Conservation (phyloP, 1,284 basidiomycete species). For the Pyrrhoderma lamaoense region DNA sequence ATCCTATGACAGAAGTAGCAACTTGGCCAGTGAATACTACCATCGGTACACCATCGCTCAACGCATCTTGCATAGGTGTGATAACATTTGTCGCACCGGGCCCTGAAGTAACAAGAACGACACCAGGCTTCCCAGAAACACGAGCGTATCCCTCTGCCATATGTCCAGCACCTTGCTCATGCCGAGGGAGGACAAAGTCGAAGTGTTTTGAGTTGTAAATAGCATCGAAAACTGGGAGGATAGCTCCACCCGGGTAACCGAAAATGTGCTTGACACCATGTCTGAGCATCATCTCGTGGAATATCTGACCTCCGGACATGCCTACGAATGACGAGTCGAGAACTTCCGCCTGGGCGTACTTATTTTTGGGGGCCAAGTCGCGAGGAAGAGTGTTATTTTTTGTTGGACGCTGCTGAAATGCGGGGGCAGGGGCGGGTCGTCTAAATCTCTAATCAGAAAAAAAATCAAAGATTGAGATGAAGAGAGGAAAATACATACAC, state of each 20-base stretch:
- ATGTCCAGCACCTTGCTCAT: constrained; percentile 97
- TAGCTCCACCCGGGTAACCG: constrained; percentile 96
- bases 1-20: constrained; percentile 95
- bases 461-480: constrained; percentile 11
- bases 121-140: constrained; percentile 95
- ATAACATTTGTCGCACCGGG: constrained; percentile 98
- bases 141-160: constrained; percentile 99
- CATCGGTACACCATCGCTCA: constrained; percentile 91
- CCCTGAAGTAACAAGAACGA: constrained; percentile 96
- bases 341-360: constrained; percentile 35
- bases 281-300: constrained; percentile 99
- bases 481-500: constrained; percentile 33
- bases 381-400: constrained; percentile 36
- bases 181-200: constrained; percentile 91
- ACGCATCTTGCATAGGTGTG: constrained; percentile 96
- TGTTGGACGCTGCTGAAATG: constrained; percentile 59
- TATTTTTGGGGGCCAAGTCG: constrained; percentile 36
- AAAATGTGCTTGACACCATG: constrained; percentile 97
- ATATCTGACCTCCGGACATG: constrained; percentile 93
- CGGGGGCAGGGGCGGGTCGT: constrained; percentile 57
- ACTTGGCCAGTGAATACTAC: constrained; percentile 98
- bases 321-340: constrained; percentile 84
- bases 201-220: constrained; percentile 97
- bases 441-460: constrained; percentile 29
- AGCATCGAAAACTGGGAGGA: constrained; percentile 97